These are phyloP conservation scores for Neurospora sp. DNA, from an alignment of 495 filamentous ascomycete genomes.

Conservation along the genomic window DNA sequence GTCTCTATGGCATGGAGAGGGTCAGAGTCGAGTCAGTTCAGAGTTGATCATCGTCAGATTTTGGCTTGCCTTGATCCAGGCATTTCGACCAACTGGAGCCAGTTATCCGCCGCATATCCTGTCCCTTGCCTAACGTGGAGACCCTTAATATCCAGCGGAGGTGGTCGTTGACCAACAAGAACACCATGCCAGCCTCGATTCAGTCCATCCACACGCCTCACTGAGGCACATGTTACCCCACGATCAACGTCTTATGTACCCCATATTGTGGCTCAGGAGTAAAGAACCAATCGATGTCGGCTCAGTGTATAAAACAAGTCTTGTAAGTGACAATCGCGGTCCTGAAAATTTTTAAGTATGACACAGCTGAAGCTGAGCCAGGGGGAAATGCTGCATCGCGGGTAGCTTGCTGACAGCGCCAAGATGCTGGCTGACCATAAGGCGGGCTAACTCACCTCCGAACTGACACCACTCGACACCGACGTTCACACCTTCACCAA, in stretches of 20 bases:
- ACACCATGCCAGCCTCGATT: not conserved
- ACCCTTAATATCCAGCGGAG: not conserved
- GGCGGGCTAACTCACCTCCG: not conserved
- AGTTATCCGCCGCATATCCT: not conserved
- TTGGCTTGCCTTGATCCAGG: not conserved
- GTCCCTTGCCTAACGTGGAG: not conserved
- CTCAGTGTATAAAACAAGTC: not conserved
- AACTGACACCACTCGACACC: not conserved
- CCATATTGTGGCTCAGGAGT: not conserved
- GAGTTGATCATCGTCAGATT: not conserved
- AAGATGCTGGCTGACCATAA: not conserved
- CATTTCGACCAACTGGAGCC: not conserved
- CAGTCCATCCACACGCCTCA: not conserved
- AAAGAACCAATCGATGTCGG: not conserved
- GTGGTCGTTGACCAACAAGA: not conserved
- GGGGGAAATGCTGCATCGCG: not conserved
- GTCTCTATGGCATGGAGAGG: not conserved
- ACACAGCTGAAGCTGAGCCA: not conserved
- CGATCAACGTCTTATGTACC: not conserved
- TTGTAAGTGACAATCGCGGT: not conserved
- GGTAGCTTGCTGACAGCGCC: not conserved
- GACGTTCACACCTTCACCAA: not conserved
- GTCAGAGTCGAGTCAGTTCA: not conserved
- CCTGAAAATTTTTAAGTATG: not conserved
- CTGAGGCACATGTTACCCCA: not conserved